A percentile compares a stretch with the other conserved stretches of the same genome.
phyloP scores from a whole-genome alignment of 2,329 filamentous ascomycete genomes.

The Xylariomycetidae sp. region DNA sequence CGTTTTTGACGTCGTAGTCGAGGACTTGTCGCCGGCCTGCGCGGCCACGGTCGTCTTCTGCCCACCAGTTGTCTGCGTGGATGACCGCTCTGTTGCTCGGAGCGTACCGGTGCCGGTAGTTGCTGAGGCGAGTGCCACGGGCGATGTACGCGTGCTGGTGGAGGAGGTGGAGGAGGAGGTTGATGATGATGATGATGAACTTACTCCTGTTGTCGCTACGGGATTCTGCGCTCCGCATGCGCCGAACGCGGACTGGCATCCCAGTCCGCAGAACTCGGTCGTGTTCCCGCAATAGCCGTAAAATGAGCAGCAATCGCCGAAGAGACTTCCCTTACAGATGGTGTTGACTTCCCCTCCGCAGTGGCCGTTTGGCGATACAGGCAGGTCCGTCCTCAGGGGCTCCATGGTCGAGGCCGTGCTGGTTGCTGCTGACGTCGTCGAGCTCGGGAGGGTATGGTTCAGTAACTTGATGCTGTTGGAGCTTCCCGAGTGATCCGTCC shows the following conservation, averaged over 20 bases:
- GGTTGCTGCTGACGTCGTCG: too few relatives aligned
- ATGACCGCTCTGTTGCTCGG: not conserved
- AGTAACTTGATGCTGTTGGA: constrained; percentile 8
- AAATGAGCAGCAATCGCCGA: constrained; percentile 9
- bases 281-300: constrained; percentile 10
- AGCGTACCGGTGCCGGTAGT: not conserved
- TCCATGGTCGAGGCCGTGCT: constrained; percentile 1
- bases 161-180: not conserved
- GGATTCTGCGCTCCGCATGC: constrained; percentile 6
- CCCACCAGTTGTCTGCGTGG: not conserved
- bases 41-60: not conserved
- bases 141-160: not conserved
- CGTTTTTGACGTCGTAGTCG: too few relatives aligned
- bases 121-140: not conserved
- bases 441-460: constrained; percentile 4
- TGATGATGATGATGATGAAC: not conserved
- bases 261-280: constrained; percentile 7
- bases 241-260: constrained; percentile 7
- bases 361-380: constrained; percentile 8
- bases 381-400: constrained; percentile 6
- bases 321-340: constrained; percentile 8
- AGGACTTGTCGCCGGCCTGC: not conserved
- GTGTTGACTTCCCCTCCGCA: constrained; percentile 1
- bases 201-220: constrained; percentile 5
- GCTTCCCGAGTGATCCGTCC: constrained; percentile 12